Base-by-base conservation (phyloP, 129 eudicot species). In the Pittosporum tobira region DNA sequence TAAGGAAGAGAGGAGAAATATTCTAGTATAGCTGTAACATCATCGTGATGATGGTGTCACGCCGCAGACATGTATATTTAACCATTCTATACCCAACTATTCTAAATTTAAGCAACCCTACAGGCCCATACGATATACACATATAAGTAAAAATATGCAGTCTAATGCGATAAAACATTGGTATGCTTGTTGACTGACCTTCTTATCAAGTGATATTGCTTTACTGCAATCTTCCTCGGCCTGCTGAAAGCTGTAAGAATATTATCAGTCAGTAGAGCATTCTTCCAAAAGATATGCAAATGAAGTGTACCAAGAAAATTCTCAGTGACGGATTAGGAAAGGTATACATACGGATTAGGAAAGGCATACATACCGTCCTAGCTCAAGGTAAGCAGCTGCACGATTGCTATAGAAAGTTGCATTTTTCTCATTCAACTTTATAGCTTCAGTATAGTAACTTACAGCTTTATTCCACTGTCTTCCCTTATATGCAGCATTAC, bases 151-250 rank as follows among this genome's bases (percentile, higher is more conserved):
- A 23, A 14, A 58, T 12, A 1, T 44, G n/a, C 10, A 13, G 30
- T 14, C 20, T 14, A 14, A 6, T 64, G 54, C 38, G 62, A 62
- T 34, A 46, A 7, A 22, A n/a, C 44, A 55, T 61, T 43, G 57
- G 57, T 34, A 57, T 26, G 56, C 40, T 49, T 40, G 24, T 66
- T 16, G 18, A 43, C 73, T 42, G 43, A 89, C 97, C 95, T 90
- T 90, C 77, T 85, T 85, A 77, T 90, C 95, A 57, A 85, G 84
- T 36, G 79, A 73, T 53, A 90, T 83, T 57, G 95, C 95, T 67
- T 71, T 83, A 49, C 67, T 85, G 78, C 97, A 90, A 74, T 90
- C 97, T 58, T 82, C 87, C 55, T 82, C 95, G 68, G 97, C 97
- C 78, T 85, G 71, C 58, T 75, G 84, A 72, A 75, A 90, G 72